Conservation (phyloP, 164 flowering plant genomes). For the Cinnamomum chago region DNA sequence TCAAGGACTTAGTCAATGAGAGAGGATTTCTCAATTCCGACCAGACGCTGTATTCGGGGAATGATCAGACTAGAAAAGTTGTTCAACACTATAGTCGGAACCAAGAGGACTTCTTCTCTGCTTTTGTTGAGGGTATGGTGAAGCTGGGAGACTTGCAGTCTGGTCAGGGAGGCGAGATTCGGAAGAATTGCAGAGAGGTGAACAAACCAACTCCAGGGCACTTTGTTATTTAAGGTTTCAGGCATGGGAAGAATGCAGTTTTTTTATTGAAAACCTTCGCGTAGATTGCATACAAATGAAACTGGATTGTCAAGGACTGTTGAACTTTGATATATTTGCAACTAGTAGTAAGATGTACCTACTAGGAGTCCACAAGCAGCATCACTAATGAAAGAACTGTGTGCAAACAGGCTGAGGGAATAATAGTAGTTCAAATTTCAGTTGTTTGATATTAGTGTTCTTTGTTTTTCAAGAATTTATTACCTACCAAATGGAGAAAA, state of each 20-base stretch:
- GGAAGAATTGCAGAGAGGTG: conserved; percentile 67
- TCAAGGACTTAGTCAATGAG: conserved; percentile 68
- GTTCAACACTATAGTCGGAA: conserved; percentile 46
- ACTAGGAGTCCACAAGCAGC: too few relatives aligned
- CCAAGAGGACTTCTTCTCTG: conserved; percentile 48
- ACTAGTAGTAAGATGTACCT: too few relatives aligned
- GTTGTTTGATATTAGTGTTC: too few relatives aligned
- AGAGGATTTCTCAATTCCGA: conserved; percentile 87
- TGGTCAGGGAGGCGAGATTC: conserved; percentile 61
- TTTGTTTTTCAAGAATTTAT: too few relatives aligned
- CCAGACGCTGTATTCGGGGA: conserved; percentile 47
- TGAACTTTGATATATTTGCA: too few relatives aligned
- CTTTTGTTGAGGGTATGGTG: conserved; percentile 76
- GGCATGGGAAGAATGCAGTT: not conserved
- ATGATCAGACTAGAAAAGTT: conserved; percentile 34
- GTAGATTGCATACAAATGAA: not conserved
- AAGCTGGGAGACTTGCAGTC: conserved; percentile 79
- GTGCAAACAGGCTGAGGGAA: too few relatives aligned
- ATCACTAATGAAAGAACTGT: too few relatives aligned
- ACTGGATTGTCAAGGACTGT: too few relatives aligned
- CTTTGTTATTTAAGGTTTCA: not conserved
- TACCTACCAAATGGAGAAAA: too few relatives aligned
- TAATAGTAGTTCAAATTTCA: too few relatives aligned
- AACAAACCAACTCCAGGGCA: conserved; percentile 21
- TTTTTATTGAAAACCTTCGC: not conserved